These are phyloP conservation scores for Fragaria vesca DNA, from an alignment of 306 rosid genomes.

Conservation along the genomic window DNA sequence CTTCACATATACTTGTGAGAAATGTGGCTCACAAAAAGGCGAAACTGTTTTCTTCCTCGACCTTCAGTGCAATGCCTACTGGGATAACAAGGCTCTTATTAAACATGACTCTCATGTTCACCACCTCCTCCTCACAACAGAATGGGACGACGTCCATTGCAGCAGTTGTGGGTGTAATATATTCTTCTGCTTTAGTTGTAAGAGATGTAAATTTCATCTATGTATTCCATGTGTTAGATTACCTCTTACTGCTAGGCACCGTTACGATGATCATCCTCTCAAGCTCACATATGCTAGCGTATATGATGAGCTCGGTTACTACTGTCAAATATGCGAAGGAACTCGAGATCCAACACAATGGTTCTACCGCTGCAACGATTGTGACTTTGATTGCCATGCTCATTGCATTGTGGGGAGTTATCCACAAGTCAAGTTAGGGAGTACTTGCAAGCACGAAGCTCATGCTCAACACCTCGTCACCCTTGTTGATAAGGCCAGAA, in stretches of 20 bases:
- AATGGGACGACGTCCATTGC: background rate
- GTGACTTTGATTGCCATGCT: background rate
- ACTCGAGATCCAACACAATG: background rate
- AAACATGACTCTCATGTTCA: background rate
- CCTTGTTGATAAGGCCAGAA: background rate
- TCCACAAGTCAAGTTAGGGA: background rate
- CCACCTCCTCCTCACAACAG: background rate
- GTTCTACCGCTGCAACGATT: background rate
- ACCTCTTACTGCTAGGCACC: background rate
- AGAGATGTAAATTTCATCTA: background rate
- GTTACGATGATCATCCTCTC: background rate
- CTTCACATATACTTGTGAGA: background rate
- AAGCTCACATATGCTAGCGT: background rate
- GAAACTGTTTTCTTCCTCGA: background rate
- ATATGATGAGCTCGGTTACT: background rate
- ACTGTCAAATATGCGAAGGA: background rate
- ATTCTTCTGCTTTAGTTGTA: background rate
- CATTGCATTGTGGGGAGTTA: conserved; percentile 1
- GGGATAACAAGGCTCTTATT: background rate
- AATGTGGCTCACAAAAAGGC: background rate
- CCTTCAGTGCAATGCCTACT: background rate
- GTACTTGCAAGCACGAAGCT: background rate
- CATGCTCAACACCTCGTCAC: background rate
- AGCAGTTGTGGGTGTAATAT: background rate
- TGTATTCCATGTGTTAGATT: background rate